These are phyloP conservation scores for Crucibulum laeve DNA, from an alignment of 768 basidiomycete genomes.

Conservation along the genomic window DNA sequence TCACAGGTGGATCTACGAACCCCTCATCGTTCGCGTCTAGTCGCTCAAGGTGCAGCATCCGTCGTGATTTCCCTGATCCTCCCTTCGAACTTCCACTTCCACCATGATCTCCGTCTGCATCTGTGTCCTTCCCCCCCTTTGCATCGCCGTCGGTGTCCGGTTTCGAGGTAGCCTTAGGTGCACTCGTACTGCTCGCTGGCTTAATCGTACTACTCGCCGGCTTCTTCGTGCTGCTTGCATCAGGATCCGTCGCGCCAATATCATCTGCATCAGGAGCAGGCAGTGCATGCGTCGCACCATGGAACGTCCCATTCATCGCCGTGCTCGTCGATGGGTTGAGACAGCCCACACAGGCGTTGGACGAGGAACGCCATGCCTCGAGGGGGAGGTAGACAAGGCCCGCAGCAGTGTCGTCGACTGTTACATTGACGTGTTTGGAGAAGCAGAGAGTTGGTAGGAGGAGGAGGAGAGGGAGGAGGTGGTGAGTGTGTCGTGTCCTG, in stretches of 20 bases:
- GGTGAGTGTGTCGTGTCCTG: background rate
- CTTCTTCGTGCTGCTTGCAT: no score
- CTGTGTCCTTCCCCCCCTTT: slow-evolving; percentile 5
- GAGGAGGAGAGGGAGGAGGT: background rate
- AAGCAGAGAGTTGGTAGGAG: slow-evolving; percentile 3
- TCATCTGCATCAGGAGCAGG: slow-evolving; percentile 14
- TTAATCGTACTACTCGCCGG: no score
- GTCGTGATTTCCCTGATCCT: background rate
- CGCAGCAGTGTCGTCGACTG: slow-evolving; percentile 33
- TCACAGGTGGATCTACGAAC: slow-evolving; percentile 25
- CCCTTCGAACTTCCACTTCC: slow-evolving; percentile 5
- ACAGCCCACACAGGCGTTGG: slow-evolving; percentile 24
- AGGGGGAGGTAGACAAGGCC: slow-evolving; percentile 32
- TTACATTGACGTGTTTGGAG: slow-evolving; percentile 21
- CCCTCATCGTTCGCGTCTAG: slow-evolving; percentile 23
- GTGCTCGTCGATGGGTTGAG: slow-evolving; percentile 17
- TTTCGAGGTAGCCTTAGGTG: background rate
- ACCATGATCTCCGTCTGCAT: slow-evolving; percentile 4
- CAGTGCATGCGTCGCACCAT: slow-evolving; percentile 25
- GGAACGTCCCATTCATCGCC: slow-evolving; percentile 25
- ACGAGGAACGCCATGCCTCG: slow-evolving; percentile 29
- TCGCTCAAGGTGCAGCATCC: slow-evolving; percentile 9
- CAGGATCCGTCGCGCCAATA: background rate
- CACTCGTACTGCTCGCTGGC: background rate
- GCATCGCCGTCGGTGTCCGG: slow-evolving; percentile 2